phyloP scores from a whole-genome alignment of 441 rosid species.

The Brassica hybrid region DNA sequence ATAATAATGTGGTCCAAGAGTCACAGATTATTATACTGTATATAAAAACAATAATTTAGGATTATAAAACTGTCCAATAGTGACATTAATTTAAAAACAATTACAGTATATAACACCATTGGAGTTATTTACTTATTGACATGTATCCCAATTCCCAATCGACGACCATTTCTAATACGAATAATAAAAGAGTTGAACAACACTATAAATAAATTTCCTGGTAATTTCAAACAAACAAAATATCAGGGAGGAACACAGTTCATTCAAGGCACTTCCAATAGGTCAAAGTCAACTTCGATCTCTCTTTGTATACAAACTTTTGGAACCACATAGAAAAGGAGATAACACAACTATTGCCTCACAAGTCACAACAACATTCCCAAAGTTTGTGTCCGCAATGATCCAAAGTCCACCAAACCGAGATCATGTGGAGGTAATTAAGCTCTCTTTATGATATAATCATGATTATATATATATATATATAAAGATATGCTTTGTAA shows the following conservation, averaged over 20 bases:
- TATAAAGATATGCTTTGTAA: background rate
- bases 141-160: slow-evolving; percentile 14
- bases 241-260: background rate
- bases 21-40: background rate
- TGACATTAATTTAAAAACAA: slow-evolving; percentile 8
- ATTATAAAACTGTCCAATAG: background rate
- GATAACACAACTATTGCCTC: slow-evolving; percentile 18
- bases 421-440: slow-evolving; percentile 22
- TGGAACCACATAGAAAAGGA: slow-evolving; percentile 3
- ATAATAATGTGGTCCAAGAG: background rate
- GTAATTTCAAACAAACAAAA: slow-evolving; percentile 6
- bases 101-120: slow-evolving; percentile 5
- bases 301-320: slow-evolving; percentile 6
- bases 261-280: background rate
- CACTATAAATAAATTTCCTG: background rate
- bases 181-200: slow-evolving; percentile 11
- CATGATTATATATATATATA: background rate
- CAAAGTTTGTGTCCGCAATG: slow-evolving; percentile 24
- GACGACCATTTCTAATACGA: slow-evolving; percentile 1
- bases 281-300: slow-evolving; percentile 35
- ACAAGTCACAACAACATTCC: slow-evolving; percentile 22
- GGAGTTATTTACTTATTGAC: background rate
- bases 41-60: background rate
- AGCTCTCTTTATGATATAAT: background rate
- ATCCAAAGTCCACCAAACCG: slow-evolving; percentile 5